Evolutionary conservation across 177 flowering plant species (phyloP).

Genomic region (Vitis hybrid): DNA sequence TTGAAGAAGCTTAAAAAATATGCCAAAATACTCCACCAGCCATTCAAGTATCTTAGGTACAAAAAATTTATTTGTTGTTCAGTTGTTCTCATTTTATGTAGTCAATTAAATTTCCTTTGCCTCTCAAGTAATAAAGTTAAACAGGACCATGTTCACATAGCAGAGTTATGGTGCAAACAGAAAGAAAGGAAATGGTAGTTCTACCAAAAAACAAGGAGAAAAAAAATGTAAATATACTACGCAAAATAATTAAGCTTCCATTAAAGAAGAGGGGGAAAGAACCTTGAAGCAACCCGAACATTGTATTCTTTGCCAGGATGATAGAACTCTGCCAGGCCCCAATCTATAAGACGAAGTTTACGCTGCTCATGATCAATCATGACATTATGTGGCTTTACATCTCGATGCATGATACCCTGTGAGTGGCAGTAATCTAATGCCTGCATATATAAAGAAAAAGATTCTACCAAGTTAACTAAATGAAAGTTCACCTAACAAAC

Average conservation of each 20-base stretch:
- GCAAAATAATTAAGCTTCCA: not conserved
- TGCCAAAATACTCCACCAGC: too few species aligned
- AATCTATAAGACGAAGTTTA: conserved; percentile 88
- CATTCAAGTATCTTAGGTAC: too few species aligned
- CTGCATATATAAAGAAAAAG: conserved; percentile 30
- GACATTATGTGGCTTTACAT: conserved; percentile 96
- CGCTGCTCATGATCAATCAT: conserved; percentile 96
- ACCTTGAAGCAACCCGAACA: conserved; percentile 98
- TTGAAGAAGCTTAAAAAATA: too few species aligned
- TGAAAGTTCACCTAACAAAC: not conserved
- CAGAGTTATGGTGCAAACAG: too few species aligned
- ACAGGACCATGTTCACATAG: too few species aligned
- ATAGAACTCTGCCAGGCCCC: conserved; percentile 97
- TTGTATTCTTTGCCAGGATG: conserved; percentile 95
- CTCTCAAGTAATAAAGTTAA: too few species aligned
- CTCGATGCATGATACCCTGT: conserved; percentile 95
- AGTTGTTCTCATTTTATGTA: too few species aligned
- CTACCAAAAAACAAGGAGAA: too few species aligned
- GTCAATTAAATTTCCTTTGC: too few species aligned
- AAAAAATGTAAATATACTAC: too few species aligned
- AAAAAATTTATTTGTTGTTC: too few species aligned
- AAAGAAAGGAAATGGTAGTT: too few species aligned
- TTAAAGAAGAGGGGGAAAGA: conserved; percentile 6
- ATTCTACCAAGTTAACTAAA: not conserved
- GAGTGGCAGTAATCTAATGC: conserved; percentile 92